phyloP scores from a whole-genome alignment of 768 basidiomycete genomes.

The Omphalotus guepiniiformis region DNA sequence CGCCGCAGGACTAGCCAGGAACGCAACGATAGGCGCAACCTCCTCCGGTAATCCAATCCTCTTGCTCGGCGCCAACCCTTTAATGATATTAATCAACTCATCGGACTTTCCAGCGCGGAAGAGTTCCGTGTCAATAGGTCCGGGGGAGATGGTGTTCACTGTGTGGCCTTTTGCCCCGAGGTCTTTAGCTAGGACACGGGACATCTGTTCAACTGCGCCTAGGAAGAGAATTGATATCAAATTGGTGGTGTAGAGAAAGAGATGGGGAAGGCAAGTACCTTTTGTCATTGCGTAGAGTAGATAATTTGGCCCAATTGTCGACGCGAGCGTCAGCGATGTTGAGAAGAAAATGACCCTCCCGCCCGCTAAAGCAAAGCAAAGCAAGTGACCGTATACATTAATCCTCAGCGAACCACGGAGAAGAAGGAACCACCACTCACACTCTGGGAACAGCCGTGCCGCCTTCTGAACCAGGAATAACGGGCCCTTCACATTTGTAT shows the following conservation, averaged over 20 bases:
- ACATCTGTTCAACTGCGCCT: constrained; percentile 56
- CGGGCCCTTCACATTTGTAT: constrained; percentile 57
- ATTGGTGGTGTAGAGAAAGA: background rate
- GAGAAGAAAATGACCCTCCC: constrained; percentile 58
- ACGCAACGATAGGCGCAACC: constrained; percentile 48
- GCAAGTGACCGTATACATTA: background rate
- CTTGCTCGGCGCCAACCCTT: constrained; percentile 40
- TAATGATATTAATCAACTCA: constrained; percentile 40
- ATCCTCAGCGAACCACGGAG: background rate
- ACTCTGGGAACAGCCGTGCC: constrained; percentile 33
- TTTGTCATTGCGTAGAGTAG: constrained; percentile 53
- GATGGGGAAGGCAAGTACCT: background rate
- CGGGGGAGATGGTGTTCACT: constrained; percentile 54
- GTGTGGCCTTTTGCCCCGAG: constrained; percentile 50
- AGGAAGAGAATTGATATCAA: background rate
- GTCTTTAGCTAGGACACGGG: constrained; percentile 55
- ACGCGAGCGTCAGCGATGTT: constrained; percentile 40
- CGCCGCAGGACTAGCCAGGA: constrained; percentile 47
- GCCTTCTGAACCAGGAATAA: constrained; percentile 51
- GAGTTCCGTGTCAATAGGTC: constrained; percentile 50
- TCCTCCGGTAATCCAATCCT: constrained; percentile 49
- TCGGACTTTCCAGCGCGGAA: constrained; percentile 54
- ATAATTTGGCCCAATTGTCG: constrained; percentile 40
- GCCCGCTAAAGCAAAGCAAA: constrained; percentile 30
- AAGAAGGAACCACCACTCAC: constrained; percentile 25